Conservation (phyloP, 106 monocot species). For the Gastrodia elata region DNA sequence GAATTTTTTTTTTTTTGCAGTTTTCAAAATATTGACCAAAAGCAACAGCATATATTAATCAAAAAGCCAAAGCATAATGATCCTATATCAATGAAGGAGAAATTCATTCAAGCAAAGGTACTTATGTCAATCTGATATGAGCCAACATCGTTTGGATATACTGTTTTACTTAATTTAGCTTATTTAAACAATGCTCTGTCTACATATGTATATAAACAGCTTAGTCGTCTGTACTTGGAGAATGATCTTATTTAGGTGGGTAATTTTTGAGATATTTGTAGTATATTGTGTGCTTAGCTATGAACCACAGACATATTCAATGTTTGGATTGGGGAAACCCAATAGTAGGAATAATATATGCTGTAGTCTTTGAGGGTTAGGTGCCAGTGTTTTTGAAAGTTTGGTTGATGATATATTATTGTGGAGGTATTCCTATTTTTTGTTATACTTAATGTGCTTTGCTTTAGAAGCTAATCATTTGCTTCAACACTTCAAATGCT, state of each 20-base stretch:
- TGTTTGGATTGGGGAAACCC: neutral
- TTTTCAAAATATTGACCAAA: constrained; percentile 22
- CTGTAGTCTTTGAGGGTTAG: neutral
- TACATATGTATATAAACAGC: neutral
- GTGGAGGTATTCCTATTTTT: neutral
- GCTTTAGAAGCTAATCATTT: neutral
- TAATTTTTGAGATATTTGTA: neutral
- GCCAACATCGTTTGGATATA: neutral
- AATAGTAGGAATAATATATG: neutral
- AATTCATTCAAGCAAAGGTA: constrained; percentile 99
- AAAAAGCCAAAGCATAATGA: constrained; percentile 74
- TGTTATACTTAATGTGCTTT: neutral
- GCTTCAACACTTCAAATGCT: neutral
- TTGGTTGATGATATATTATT: neutral
- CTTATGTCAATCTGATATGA: neutral
- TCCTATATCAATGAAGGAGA: constrained; percentile 87
- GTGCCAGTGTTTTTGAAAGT: neutral
- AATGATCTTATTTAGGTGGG: neutral
- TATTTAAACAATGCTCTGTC: neutral
- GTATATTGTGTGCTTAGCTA: neutral
- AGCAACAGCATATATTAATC: constrained; percentile 26
- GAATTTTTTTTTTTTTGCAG: constrained; percentile 28
- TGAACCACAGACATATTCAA: neutral
- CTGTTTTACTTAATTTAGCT: neutral
- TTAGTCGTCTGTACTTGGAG: neutral